Evolutionary conservation across 2,329 filamentous ascomycete genomes (phyloP).

Genomic region (Ascochyta lentis): DNA sequence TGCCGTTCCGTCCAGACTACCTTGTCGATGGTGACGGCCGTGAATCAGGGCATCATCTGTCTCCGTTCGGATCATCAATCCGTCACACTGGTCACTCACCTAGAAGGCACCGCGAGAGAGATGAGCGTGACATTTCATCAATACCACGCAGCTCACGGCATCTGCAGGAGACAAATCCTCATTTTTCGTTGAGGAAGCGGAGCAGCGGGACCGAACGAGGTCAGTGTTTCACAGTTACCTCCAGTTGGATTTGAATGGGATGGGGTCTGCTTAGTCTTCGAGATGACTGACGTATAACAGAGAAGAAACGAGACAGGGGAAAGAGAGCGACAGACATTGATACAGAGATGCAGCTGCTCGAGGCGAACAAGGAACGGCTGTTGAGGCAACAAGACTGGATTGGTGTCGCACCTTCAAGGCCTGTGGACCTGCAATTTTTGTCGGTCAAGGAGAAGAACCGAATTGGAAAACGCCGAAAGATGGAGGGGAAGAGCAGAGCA

Average conservation of each 20-base stretch:
- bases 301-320: not conserved
- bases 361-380: slow-evolving; percentile 39
- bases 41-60: slow-evolving; percentile 13
- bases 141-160: not conserved
- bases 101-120: slow-evolving; percentile 1
- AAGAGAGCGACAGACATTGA: slow-evolving; percentile 14
- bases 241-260: not conserved
- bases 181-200: not conserved
- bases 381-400: slow-evolving; percentile 46
- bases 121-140: not conserved
- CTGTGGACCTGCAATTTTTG: slow-evolving; percentile 37
- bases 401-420: slow-evolving; percentile 38
- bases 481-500: slow-evolving; percentile 12
- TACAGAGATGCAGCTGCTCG: slow-evolving; percentile 29
- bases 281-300: slow-evolving; percentile 5
- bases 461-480: slow-evolving; percentile 45
- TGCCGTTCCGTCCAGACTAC: slow-evolving; percentile 36
- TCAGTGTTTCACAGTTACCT: not conserved
- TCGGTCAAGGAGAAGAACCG: slow-evolving; percentile 35
- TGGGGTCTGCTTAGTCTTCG: not conserved
- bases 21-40: slow-evolving; percentile 20
- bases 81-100: slow-evolving; percentile 18
- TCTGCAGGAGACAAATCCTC: not conserved
- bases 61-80: slow-evolving; percentile 17
- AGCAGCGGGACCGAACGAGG: not conserved